Base-by-base conservation (phyloP, 352 stramenopile species). In the Phytophthora sp. region DNA sequence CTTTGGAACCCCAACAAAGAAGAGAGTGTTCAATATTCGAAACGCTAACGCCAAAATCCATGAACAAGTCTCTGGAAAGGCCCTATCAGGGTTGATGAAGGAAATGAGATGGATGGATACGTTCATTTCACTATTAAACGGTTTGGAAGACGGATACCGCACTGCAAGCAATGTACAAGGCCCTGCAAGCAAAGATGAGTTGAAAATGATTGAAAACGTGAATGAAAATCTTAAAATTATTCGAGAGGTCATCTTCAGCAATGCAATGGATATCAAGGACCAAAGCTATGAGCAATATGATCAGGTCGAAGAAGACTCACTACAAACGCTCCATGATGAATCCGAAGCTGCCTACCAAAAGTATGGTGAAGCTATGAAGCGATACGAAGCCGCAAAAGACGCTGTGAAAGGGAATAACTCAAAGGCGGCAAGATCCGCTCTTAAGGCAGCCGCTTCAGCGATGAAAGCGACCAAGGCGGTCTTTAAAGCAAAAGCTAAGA, bases 71-170 rank as follows among this genome's bases (percentile, higher is more conserved):
- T 53, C 45, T 28, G 49, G 49, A 15, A 38, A 52, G 5, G 52
- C 30, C 45, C 52, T 17, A 23, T 28, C 34, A 37, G 34, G 24
- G 5, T 26, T 55, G 37, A 44, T 55, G 23, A 55, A 46, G 15
- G 24, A 18, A 12, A 60, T 60, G 4, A 26, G 41, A 6, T 60
- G 52, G 52, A 53, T 60, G 52, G 52, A 60, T 35, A 60, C 52
- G 15, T 60, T 60, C 24, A 12, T 50, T 13, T n/a, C 32, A 1
- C 20, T 60, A 8, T 9, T 50, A 17, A 49, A 26, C n/a, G 37
- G 27, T 11, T 24, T 58, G 11, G 50, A 58, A 41, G 50, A 49
- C 49, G 23, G 18, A 7, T 4, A 58, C 23, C 26, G 13, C 7
- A 58, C 50, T n/a, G 23, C 50, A 41, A 58, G 3, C 2, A 11